A percentile compares a stretch with the other conserved stretches of the same genome.
Conservation (phyloP, 805 yeast genomes). For the Wickerhamiella nectarea region DNA sequence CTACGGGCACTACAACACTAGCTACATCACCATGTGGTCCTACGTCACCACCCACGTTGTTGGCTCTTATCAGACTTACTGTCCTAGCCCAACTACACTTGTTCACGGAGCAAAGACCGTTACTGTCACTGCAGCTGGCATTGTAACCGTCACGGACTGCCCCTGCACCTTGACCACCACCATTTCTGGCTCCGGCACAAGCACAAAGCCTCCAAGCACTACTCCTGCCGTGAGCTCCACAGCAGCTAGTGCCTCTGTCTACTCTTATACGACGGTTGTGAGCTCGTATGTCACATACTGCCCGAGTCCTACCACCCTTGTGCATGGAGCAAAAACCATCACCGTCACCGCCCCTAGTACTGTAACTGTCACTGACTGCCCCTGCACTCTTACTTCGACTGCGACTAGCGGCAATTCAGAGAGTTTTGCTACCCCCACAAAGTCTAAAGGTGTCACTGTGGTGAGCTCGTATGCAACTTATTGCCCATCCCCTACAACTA, state of each 20-base stretch:
- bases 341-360: conserved; percentile 1
- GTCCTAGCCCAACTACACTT: conserved; percentile 2
- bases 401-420: background rate
- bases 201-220: background rate
- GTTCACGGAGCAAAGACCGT: background rate
- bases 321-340: background rate
- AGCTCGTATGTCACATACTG: background rate
- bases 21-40: conserved; percentile 21
- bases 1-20: conserved; percentile 1
- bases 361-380: conserved; percentile 4
- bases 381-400: conserved; percentile 4
- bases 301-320: background rate
- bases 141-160: conserved; percentile 3
- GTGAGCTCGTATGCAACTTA: background rate
- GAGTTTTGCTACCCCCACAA: too few species aligned
- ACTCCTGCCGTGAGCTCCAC: background rate
- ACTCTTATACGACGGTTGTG: conserved; percentile 1
- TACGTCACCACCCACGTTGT: background rate
- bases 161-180: conserved; percentile 15
- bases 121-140: conserved; percentile 9
- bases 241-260: background rate
- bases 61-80: background rate
- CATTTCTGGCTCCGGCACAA: conserved; percentile 2
- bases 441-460: conserved; percentile 1
- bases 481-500: background rate